phyloP scores from a whole-genome alignment of 257 asterid species.

The Jacaranda copaia region DNA sequence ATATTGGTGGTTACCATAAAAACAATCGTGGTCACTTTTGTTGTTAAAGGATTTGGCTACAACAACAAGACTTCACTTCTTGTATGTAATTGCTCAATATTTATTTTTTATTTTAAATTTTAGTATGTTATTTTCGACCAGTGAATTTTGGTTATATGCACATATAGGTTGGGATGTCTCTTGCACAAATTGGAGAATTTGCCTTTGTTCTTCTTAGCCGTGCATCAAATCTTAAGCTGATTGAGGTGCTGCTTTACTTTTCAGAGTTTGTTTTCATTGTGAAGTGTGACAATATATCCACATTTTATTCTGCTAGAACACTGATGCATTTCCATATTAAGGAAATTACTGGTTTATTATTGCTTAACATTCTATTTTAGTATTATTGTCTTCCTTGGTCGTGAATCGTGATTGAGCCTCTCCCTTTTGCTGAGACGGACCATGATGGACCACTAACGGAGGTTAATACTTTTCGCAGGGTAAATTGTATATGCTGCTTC shows the following conservation, averaged over 20 bases:
- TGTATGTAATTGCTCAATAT: slow-evolving; percentile 52
- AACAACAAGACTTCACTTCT: slow-evolving; percentile 75
- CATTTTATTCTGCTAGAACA: background rate
- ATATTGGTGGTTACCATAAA: slow-evolving; percentile 69
- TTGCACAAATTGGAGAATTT: slow-evolving; percentile 93
- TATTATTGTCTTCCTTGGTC: background rate
- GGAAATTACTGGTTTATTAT: slow-evolving; percentile 7
- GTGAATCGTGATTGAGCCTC: slow-evolving; percentile 14
- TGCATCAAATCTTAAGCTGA: slow-evolving; percentile 79
- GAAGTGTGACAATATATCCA: background rate
- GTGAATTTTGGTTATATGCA: slow-evolving; percentile 22
- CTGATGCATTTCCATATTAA: background rate
- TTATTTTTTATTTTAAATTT: slow-evolving; percentile 15
- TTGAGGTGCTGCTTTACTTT: slow-evolving; percentile 58
- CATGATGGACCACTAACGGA: slow-evolving; percentile 34
- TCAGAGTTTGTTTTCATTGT: slow-evolving; percentile 2
- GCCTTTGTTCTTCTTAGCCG: slow-evolving; percentile 90
- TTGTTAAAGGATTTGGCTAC: slow-evolving; percentile 86
- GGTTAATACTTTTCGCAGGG: slow-evolving; percentile 57
- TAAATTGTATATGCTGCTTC: slow-evolving; percentile 76
- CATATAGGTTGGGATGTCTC: slow-evolving; percentile 87
- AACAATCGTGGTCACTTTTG: slow-evolving; percentile 68
- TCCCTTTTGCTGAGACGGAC: slow-evolving; percentile 20
- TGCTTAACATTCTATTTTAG: slow-evolving; percentile 12
- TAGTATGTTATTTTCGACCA: slow-evolving; percentile 23